Evolutionary conservation across 371 early-diverging fungal species (phyloP), one percentile per base, ranked within the genome.

Genomic region (Mortierella sp.): DNA sequence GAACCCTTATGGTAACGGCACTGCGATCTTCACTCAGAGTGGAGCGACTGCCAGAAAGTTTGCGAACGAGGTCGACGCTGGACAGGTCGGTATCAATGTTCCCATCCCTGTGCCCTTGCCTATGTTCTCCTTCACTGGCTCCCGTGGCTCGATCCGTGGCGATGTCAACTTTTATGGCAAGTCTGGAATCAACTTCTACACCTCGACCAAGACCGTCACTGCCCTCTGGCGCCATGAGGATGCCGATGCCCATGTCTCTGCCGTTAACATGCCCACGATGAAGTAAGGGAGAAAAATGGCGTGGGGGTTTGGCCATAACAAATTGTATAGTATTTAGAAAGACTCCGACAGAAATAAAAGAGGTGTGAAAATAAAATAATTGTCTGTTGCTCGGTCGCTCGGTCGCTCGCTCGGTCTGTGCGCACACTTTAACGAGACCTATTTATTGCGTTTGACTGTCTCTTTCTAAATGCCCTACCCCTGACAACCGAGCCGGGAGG

Each of bases 61-160:
- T 82, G 85, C 90, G 70, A 85, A 89, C 39, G 93, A 96, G 65
- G 89, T 97, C 60, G 95, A 96, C 79, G 95, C 93, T 27, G 99
- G 99, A 23, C 97, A 97, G 83, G 87, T 94, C 14, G 81, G 81
- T 61, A 71, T 83, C 62, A 83, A 83, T 53, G 80, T 81, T n/a
- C 83, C 83, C 37, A 83, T 83, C 57, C 99, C 99, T 14, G 99
- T 98, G 12, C 99, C 99, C 15, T 86, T 98, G 65, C 99, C 99
- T 58, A 95, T 96, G 92, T 98, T 98, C 87, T 92, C 95, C 50
- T 93, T 95, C 84, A 98, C 99, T n/a, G 99, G 98, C 11, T 90
- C 90, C 60, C 88, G 95, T 60, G 98, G 92, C 15, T 94, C 94
- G 60, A 97, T 98, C 68, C 83, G 89, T 56, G 99, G 99, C 44